A percentile compares a stretch with the other conserved stretches of the same genome.
Evolutionary conservation across 2,329 filamentous ascomycete species (phyloP).

Genomic region (Penicillium sp.): DNA sequence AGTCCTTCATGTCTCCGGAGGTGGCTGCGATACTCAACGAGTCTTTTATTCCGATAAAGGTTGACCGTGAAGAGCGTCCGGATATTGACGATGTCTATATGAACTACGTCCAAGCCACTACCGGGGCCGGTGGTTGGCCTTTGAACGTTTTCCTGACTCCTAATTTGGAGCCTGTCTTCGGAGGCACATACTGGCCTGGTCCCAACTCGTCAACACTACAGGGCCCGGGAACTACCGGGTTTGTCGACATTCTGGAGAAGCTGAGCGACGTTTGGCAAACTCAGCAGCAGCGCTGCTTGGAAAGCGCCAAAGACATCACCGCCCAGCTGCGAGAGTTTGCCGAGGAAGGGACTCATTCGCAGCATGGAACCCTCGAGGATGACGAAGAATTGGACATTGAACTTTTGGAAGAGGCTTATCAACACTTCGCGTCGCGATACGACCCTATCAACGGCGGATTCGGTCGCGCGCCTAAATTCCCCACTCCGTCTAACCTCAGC

Average conservation of each 20-base stretch:
- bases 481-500: slow-evolving; percentile 76
- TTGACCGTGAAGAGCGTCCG: slow-evolving; percentile 89
- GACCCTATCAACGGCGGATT: slow-evolving; percentile 78
- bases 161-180: slow-evolving; percentile 87
- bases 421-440: slow-evolving; percentile 73
- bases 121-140: slow-evolving; percentile 85
- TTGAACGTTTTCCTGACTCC: slow-evolving; percentile 95
- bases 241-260: slow-evolving; percentile 76
- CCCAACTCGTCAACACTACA: slow-evolving; percentile 55
- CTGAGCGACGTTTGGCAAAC: slow-evolving; percentile 70
- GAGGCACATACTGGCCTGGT: slow-evolving; percentile 91
- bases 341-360: slow-evolving; percentile 67
- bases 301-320: slow-evolving; percentile 77
- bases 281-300: slow-evolving; percentile 74
- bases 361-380: slow-evolving; percentile 41
- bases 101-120: slow-evolving; percentile 95
- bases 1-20: slow-evolving; percentile 79
- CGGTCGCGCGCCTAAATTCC: slow-evolving; percentile 74
- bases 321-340: slow-evolving; percentile 79
- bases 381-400: slow-evolving; percentile 79
- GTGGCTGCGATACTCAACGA: slow-evolving; percentile 79
- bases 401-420: slow-evolving; percentile 81
- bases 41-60: slow-evolving; percentile 82
- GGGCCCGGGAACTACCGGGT: slow-evolving; percentile 63
- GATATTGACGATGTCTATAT: slow-evolving; percentile 96